Evolutionary conservation across 2,329 filamentous ascomycete species (phyloP), one percentile per base, ranked within the genome.

Genomic region (Xylariaceae sp.): DNA sequence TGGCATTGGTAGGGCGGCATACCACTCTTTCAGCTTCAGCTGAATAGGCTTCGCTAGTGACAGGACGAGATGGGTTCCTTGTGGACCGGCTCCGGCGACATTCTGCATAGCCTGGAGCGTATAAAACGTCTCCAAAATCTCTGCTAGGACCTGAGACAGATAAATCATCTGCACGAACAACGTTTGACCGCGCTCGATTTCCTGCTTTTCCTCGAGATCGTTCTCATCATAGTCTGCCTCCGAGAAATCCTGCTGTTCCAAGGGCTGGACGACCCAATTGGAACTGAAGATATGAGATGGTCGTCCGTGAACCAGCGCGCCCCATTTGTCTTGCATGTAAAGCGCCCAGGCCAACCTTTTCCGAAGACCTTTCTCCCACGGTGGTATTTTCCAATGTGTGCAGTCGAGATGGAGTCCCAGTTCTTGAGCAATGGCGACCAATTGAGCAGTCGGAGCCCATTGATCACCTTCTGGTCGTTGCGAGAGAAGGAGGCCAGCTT

Each of bases 251-350:
- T 75, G 73, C 29, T 73, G 66, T 2, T 64, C 67, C 14, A 83
- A 73, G 4, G 72, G 64, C 40, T 73, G 72, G 8, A 89, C 85
- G 8, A 83, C 82, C 85, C 85, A 89, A 58, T 88, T 72, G 32
- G 67, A 66, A 38, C 63, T 59, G 51, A 70, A 70, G 38, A 72
- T 69, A 52, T 88, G 85, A 3, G 85, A 87, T 3, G 86, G 86
- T 14, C 85, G 79, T 52, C 86, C 85, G 58, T 88, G 82, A 25
- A 87, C 80, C 22, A 90, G 68, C 3, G 85, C 83, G 35, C 82
- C 84, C 86, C 86, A 90, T 65, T 88, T 94, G 67, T 96, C 91
- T 67, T 95, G 89, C 85, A 94, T 92, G 64, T 93, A 95, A 40
- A 95, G 67, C 2, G 88, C 90, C 90, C 91, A 95, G 1, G 88